Percentiles rank a stretch among this genome's conserved stretches.
Conservation (phyloP, 371 early-diverging fungal genomes). For the Mortierella sp. region DNA sequence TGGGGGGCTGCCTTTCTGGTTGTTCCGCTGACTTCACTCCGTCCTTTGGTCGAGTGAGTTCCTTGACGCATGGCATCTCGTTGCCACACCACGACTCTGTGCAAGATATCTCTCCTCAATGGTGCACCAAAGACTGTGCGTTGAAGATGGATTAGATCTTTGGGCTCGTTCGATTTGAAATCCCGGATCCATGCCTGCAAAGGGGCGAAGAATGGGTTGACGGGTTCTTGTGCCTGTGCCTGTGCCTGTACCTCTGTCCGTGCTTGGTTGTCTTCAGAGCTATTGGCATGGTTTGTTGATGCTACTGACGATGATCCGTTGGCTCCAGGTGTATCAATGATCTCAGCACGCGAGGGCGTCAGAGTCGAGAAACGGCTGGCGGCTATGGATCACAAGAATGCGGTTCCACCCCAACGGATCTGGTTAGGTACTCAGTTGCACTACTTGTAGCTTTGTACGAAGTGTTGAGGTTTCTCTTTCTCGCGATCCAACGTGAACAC, state of each 20-base stretch:
- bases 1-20: slow-evolving; percentile 85
- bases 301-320: slow-evolving; percentile 6
- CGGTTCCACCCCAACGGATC: background rate
- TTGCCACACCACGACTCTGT: slow-evolving; percentile 89
- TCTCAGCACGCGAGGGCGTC: slow-evolving; percentile 33
- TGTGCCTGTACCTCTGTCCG: no score
- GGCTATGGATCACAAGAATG: background rate
- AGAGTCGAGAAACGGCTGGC: slow-evolving; percentile 40
- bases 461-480: no score
- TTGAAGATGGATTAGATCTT: slow-evolving; percentile 80
- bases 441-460: no score
- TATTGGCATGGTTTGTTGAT: slow-evolving; percentile 3
- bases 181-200: slow-evolving; percentile 87
- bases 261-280: slow-evolving; percentile 12
- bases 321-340: slow-evolving; percentile 16
- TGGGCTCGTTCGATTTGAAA: slow-evolving; percentile 79
- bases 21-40: slow-evolving; percentile 88
- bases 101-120: slow-evolving; percentile 86
- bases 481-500: background rate
- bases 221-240: slow-evolving; percentile 2
- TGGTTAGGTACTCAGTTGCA: background rate
- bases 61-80: slow-evolving; percentile 86
- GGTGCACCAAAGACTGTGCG: slow-evolving; percentile 84
- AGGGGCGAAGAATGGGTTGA: slow-evolving; percentile 51
- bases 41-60: slow-evolving; percentile 83